Percentiles rank a stretch among this genome's conserved stretches.
These are phyloP conservation scores for Diaporthe citri DNA, from an alignment of 2,329 filamentous ascomycete genomes.

Conservation along the genomic window DNA sequence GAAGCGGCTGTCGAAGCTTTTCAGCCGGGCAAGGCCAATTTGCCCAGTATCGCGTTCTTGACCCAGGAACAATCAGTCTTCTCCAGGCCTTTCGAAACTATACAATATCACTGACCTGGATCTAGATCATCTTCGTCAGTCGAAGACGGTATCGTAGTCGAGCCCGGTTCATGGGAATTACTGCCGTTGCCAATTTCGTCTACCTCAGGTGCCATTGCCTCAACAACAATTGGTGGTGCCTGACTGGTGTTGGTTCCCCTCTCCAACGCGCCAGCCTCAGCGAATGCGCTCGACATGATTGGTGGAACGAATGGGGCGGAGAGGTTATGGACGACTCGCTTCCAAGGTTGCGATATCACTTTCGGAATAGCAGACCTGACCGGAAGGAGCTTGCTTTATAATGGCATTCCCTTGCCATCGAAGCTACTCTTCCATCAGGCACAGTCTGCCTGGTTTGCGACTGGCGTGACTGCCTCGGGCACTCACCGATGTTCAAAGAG, in stretches of 20 bases:
- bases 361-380: no score
- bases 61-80: background rate
- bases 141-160: background rate
- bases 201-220: background rate
- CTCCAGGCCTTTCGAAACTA: background rate
- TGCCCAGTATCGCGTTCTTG: background rate
- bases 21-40: background rate
- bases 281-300: slow-evolving; percentile 16
- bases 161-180: background rate
- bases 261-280: background rate
- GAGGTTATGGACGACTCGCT: background rate
- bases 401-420: no score
- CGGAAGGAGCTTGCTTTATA: background rate
- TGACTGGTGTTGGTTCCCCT: background rate
- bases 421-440: background rate
- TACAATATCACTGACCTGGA: background rate
- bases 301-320: background rate
- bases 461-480: background rate
- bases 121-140: background rate
- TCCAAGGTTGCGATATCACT: background rate
- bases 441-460: background rate
- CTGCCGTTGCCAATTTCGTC: background rate
- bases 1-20: slow-evolving; percentile 1
- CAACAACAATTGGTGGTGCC: background rate
- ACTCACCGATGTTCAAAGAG: background rate